Base-by-base conservation (phyloP, 2,329 filamentous ascomycete genomes). In the Fusarium aywerte region DNA sequence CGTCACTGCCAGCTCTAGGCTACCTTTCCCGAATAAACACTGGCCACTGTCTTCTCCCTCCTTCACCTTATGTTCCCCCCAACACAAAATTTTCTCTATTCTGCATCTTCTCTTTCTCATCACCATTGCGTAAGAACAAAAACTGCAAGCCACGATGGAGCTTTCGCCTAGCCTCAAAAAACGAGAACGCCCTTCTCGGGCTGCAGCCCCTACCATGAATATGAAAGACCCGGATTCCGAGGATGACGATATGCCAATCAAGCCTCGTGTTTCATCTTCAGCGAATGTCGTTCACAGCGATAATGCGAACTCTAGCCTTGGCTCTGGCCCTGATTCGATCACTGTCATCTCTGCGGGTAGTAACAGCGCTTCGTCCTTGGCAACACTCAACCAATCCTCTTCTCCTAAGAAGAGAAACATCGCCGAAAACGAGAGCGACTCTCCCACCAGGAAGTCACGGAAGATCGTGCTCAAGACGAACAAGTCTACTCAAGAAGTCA, bases 131-230 rank as follows among this genome's bases (percentile, higher is more conserved):
- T 21, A 9, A 21, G 13, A 40, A 10, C n/a, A 23, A 18, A 11
- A 36, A 20, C n/a, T 25, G 16, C 35, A 31, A n/a, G n/a, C n/a
- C 35, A 25, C 9, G n/a, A 51, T 51, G 58, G 18, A 40, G 23
- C 18, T 27, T 10, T 9, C 13, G n/a, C 2, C 5, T 6, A n/a
- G 20, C n/a, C 42, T 21, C 11, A 36, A 32, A 13, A 54, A 33
- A 48, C 58, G 58, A n/a, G 59, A 51, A 38, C 59, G 60, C 21
- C 59, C 39, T 36, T 36, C 39, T n/a, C 44, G 60, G 20, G 59
- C 52, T 18, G 60, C 60, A 10, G 60, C 60, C 8, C 60, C 60
- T 23, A 48, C 9, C 3, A 58, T 36, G 29, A 35, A 29, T 16
- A 44, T 64, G 9, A 64, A 32, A 12, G 44, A 64, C 1, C 5